Base-by-base conservation (phyloP, 305 asterid genomes). In the Fraxinus nigra region DNA sequence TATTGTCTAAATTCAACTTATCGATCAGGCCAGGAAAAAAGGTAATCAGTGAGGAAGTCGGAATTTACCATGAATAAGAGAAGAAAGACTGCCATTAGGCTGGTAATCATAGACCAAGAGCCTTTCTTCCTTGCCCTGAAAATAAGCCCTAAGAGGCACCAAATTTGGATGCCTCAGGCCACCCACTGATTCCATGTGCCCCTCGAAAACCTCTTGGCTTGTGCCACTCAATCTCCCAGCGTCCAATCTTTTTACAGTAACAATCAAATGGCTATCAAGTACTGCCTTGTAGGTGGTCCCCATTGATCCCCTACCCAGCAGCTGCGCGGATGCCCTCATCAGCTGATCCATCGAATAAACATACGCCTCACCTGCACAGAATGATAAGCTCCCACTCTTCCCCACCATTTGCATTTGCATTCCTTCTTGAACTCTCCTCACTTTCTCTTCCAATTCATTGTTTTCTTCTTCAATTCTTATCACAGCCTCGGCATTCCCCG, bases 231-330 rank as follows among this genome's bases (percentile, higher is more conserved):
- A 81, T 84, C 94, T 92, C 46, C 84, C 90, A 22, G 86, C 91
- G 76, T 95, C 98, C 87, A 95, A 78, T 85, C 99, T 90, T 86
- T 95, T 95, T n/a, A 95, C 99, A 28, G 97, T 91, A 0, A 95
- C 97, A 22, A 93, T 92, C 92, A 89, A 30, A 82, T 92, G 95
- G 90, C 84, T 90, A 40, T 93, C 99, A 13, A 91, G 91, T 74
- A 91, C 97, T 7, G 99, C 99, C 88, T 90, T 95, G 82, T 95
- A 95, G 0, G 99, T 95, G 30, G 94, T 89, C 84, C 98, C 99
- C 90, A 93, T 83, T 5, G 91, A 90, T n/a, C 99, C 99, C 88
- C 93, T 87, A 46, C 99, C 99, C 72, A 95, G 77, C 14, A 93
- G 85, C 89, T 95, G 97, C 2, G 97, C 99, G 0, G 97, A 92